Conservation (phyloP, 352 stramenopile genomes). For the Thalassiosira hispida region DNA sequence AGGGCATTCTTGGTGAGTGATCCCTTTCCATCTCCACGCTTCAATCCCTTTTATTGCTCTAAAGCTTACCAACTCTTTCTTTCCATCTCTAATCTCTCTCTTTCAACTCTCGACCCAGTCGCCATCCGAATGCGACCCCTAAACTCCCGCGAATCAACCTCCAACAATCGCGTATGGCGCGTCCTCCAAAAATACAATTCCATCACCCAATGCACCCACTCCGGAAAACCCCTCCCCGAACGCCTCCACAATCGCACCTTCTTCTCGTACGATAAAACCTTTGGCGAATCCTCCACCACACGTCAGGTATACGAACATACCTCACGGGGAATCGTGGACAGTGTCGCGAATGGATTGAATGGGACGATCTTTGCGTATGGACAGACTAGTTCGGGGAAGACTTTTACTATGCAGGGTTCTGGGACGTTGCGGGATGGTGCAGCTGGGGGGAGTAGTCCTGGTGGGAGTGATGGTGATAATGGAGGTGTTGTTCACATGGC, state of each 20-base stretch:
- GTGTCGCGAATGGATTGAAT: constrained; percentile 91
- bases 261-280: constrained; percentile 86
- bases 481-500: constrained; percentile 90
- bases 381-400: constrained; percentile 95
- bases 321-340: constrained; percentile 90
- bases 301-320: constrained; percentile 91
- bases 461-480: constrained; percentile 30
- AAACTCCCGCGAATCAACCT: constrained; percentile 67
- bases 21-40: not conserved
- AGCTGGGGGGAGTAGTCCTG: constrained; percentile 70
- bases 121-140: constrained; percentile 86
- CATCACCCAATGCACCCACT: constrained; percentile 68
- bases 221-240: constrained; percentile 75
- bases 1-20: constrained; percentile 25
- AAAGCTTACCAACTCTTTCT: not conserved
- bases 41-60: not conserved
- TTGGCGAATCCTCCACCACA: constrained; percentile 75
- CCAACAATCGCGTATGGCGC: constrained; percentile 74
- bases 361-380: constrained; percentile 97
- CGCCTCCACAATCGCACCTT: constrained; percentile 72
- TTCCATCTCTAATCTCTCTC: not conserved
- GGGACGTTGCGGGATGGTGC: constrained; percentile 67
- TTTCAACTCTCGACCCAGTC: constrained; percentile 45
- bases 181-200: constrained; percentile 78
- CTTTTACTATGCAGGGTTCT: constrained; percentile 95